Evolutionary conservation across 208 protist species (phyloP).

Genomic region (Blastocrithidia nonstop): DNA sequence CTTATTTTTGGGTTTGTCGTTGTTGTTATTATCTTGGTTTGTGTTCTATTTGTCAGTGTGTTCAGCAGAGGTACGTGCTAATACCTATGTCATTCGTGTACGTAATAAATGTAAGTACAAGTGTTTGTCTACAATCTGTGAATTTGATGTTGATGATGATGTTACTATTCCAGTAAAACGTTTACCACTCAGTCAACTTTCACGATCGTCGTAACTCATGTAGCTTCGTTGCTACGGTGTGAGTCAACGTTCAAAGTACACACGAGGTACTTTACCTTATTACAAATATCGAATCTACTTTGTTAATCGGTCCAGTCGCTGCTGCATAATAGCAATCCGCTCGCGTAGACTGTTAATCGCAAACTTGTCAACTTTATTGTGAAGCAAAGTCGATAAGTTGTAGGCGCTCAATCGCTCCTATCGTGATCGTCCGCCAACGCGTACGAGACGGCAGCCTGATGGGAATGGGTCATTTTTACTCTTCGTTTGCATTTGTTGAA

Average conservation of each 20-base stretch:
- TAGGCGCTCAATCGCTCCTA: slow-evolving; percentile 51
- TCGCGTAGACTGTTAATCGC: slow-evolving; percentile 66
- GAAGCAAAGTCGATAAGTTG: slow-evolving; percentile 60
- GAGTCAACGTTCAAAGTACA: slow-evolving; percentile 78
- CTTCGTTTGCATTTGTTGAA: too few species aligned
- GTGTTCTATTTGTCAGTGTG: neutral
- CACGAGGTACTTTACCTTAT: slow-evolving; percentile 52
- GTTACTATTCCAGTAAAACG: slow-evolving; percentile 27
- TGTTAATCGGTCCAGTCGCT: slow-evolving; percentile 57
- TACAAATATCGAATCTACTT: slow-evolving; percentile 78
- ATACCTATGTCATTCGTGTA: slow-evolving; percentile 15
- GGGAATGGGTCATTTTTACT: slow-evolving; percentile 38
- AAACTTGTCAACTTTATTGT: slow-evolving; percentile 29
- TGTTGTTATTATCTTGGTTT: neutral
- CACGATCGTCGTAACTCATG: slow-evolving; percentile 69
- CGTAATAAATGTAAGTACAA: slow-evolving; percentile 31
- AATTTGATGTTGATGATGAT: neutral
- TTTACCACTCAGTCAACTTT: slow-evolving; percentile 59
- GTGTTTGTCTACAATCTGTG: slow-evolving; percentile 6
- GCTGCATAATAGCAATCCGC: slow-evolving; percentile 51
- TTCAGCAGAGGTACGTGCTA: slow-evolving; percentile 2
- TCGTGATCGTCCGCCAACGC: slow-evolving; percentile 71
- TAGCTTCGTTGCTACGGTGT: slow-evolving; percentile 55
- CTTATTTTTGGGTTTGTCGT: neutral
- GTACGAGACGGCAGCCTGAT: slow-evolving; percentile 55